Evolutionary conservation across 257 asterid species (phyloP).

Genomic region (Solanum ossicruentum): DNA sequence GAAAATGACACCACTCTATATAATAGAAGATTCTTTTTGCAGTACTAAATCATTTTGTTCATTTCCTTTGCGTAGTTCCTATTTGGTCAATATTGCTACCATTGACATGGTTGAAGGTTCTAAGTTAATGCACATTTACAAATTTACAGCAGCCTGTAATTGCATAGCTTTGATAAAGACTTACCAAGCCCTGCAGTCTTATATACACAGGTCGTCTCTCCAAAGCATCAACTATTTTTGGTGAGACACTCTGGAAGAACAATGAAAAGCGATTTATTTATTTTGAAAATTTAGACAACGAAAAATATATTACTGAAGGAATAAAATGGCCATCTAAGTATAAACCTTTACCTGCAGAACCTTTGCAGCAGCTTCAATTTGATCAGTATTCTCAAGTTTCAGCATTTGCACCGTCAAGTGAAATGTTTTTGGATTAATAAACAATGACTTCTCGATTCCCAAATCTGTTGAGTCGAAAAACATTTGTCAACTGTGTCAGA

Average conservation of each 20-base stretch:
- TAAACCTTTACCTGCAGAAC: slow-evolving; percentile 58
- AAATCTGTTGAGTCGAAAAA: slow-evolving; percentile 25
- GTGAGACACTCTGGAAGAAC: slow-evolving; percentile 44
- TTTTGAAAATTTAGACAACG: not conserved
- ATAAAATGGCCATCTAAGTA: not conserved
- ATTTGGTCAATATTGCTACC: not conserved
- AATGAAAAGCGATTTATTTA: not conserved
- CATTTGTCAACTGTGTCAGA: not conserved
- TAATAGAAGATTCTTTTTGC: not conserved
- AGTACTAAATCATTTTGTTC: not conserved
- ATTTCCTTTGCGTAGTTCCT: not conserved
- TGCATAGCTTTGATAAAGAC: slow-evolving; percentile 10
- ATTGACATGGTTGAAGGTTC: not conserved
- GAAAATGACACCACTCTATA: not conserved
- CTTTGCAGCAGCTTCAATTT: slow-evolving; percentile 56
- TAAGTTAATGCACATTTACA: not conserved
- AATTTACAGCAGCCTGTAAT: not conserved
- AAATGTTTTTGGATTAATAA: slow-evolving; percentile 71
- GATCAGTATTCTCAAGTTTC: slow-evolving; percentile 76
- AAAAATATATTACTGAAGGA: not conserved
- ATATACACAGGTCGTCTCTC: slow-evolving; percentile 52
- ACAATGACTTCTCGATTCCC: slow-evolving; percentile 74
- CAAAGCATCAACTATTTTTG: slow-evolving; percentile 61
- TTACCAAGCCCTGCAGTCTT: slow-evolving; percentile 82
- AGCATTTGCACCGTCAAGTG: slow-evolving; percentile 95